These are phyloP conservation scores for Dendryphion nanum DNA, from an alignment of 2,329 filamentous ascomycete species.

Conservation along the genomic window DNA sequence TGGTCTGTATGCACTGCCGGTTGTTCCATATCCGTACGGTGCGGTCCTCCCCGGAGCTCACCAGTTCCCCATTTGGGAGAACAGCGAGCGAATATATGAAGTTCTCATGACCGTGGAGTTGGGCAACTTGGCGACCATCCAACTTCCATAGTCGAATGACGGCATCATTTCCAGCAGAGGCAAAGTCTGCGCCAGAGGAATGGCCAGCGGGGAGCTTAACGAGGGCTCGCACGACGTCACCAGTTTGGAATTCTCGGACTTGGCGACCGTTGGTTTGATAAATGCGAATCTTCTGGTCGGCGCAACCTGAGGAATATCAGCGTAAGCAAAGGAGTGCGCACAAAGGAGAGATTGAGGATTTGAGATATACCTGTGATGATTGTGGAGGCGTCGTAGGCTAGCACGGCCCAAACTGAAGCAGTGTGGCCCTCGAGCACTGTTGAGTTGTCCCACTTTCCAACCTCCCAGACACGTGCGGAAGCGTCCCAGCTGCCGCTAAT, in stretches of 20 bases:
- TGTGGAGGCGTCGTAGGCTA: conserved; percentile 75
- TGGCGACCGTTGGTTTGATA: conserved; percentile 68
- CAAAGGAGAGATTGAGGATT: no score
- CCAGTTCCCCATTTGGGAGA: conserved; percentile 79
- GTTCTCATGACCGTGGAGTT: conserved; percentile 84
- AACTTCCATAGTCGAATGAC: conserved; percentile 84
- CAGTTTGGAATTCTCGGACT: conserved; percentile 63
- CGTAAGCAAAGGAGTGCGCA: background rate
- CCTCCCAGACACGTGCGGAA: conserved; percentile 80
- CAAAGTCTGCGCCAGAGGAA: conserved; percentile 84
- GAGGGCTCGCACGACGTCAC: conserved; percentile 82
- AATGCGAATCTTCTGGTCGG: conserved; percentile 84
- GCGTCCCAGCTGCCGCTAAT: conserved; percentile 95
- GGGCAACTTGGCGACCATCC: conserved; percentile 70
- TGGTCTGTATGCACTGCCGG: conserved; percentile 83
- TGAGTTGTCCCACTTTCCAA: conserved; percentile 81
- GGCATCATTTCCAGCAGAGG: conserved; percentile 90
- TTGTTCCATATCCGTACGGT: conserved; percentile 88
- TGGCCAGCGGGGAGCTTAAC: conserved; percentile 75
- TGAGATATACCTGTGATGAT: conserved; percentile 69
- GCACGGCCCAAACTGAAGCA: conserved; percentile 85
- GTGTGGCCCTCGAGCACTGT: conserved; percentile 72
- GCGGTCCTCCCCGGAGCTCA: conserved; percentile 92
- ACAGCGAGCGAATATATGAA: conserved; percentile 87
- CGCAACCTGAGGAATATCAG: conserved; percentile 58